Evolutionary conservation across 768 basidiomycete species (phyloP).

Genomic region (Rhodosporidiobolus odoratus): DNA sequence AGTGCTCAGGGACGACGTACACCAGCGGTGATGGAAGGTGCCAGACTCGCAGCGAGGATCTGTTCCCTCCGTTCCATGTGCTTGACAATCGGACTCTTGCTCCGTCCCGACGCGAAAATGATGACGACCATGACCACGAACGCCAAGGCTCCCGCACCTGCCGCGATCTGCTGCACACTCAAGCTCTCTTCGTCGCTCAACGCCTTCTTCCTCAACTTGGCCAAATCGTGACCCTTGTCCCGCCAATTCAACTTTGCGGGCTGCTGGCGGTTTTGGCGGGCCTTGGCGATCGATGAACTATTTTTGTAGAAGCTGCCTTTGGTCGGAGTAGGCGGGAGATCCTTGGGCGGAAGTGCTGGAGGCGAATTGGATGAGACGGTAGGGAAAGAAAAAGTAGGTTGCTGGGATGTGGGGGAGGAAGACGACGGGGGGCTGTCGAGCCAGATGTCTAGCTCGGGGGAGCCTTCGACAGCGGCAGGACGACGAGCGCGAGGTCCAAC

Average conservation of each 20-base stretch:
- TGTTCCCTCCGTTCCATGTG: slow-evolving; percentile 32
- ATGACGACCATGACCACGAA: slow-evolving; percentile 14
- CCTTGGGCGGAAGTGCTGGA: slow-evolving; percentile 20
- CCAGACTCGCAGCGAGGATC: slow-evolving; percentile 21
- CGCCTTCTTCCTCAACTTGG: slow-evolving; percentile 16
- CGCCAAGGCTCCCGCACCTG: slow-evolving; percentile 12
- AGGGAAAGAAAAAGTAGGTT: slow-evolving; percentile 27
- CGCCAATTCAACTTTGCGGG: slow-evolving; percentile 25
- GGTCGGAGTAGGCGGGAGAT: not conserved
- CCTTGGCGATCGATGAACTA: slow-evolving; percentile 29
- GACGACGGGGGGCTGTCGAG: slow-evolving; percentile 2
- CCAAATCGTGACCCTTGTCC: slow-evolving; percentile 30
- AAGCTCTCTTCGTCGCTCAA: not conserved
- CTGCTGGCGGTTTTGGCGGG: not conserved
- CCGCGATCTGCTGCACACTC: slow-evolving; percentile 7
- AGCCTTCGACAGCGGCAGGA: slow-evolving; percentile 1
- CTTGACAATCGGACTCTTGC: slow-evolving; percentile 20
- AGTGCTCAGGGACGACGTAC: not conserved
- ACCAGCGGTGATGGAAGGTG: not conserved
- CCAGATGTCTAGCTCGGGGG: slow-evolving; percentile 29
- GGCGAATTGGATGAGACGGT: slow-evolving; percentile 6
- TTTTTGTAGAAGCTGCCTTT: slow-evolving; percentile 31
- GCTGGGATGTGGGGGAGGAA: not conserved
- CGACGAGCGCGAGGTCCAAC: slow-evolving; percentile 13
- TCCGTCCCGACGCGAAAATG: not conserved